Base-by-base conservation (phyloP, 2,329 filamentous ascomycete genomes). In the Fusarium miscanthi region DNA sequence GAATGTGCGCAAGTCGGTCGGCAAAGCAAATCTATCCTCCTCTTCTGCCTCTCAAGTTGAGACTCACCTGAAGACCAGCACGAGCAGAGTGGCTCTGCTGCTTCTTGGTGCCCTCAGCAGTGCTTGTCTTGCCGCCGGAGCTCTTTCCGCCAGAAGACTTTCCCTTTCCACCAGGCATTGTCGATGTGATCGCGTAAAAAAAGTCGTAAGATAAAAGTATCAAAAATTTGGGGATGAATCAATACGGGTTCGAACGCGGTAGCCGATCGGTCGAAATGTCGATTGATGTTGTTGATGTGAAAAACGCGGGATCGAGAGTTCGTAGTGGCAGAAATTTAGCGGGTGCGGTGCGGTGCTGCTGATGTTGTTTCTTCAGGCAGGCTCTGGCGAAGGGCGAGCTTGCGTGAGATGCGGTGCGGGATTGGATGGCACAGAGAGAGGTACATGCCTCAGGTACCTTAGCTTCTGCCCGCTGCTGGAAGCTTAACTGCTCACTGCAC, bases 61-160 rank as follows among this genome's bases (percentile, higher is more conserved):
- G 54, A 77, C 93, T 88, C 88, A 98, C 95, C 92, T 98, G 95
- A 77, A 98, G 89, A 82, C 95, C 95, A 82, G 95, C 95, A 84
- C 96, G 95, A 81, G 94, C 94, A 79, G 94, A 97, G 87, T 97
- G 95, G 86, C 96, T 97, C 86, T 97, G 93, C 81, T 93, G 92
- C 87, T 97, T 97, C 87, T 93, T 93, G 82, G 91, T 86, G 61
- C 88, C 89, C 76, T 91, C 91, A 79, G 80, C 91, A 79, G 80
- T 85, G 69, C 86, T 85, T 54, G 87, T 88, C 88, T 96, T 96
- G 78, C 93, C 93, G 78, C 93, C 93, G 65, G 92, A 88, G 82
- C 86, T 95, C 91, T 97, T 97, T 81, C 95, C 95, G 79, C 95
- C 94, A 77, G 92, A 90, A 74, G 91, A 94, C 88, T 94, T 97